Base-by-base conservation (phyloP, 192 early-diverging fungal species). In the Lobosporangium transversale region DNA sequence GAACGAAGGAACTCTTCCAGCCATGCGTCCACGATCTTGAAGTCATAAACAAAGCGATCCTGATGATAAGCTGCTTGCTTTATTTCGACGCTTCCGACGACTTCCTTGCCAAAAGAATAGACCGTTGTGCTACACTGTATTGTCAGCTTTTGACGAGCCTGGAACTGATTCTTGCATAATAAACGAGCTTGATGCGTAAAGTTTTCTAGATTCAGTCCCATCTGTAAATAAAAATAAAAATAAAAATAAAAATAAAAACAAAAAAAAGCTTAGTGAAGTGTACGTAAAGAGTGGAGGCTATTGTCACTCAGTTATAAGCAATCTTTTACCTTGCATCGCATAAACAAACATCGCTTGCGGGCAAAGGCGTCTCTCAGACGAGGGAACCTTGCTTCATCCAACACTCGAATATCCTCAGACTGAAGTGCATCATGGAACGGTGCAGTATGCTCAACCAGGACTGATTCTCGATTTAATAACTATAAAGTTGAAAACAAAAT, bases 61-160 rank as follows among this genome's bases (percentile, higher is more conserved):
- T 32, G 31, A 3, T 69, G 36, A 54, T 58, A 80, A 2, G 78
- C 48, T 0, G 85, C 82, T 30, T 80, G 82, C 27, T 82, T 80
- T 3, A 70, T 66, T 59, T 86, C 85, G 29, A 69, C 73, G 10
- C 78, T 58, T 30, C 81, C 58, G 1, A 83, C 32, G 1, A 81
- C 75, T 10, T 80, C 57, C 5, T 81, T 70, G 11, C 82, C 85
- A 53, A 82, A 86, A 2, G 85, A 86, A 40, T 79, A 84, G 9
- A 84, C 81, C 14, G 69, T 80, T 14, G 80, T 84, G 1, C 58
- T 66, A 50, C 85, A 86, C 53, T 74, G 64, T 32, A 86, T 64
- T 7, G 82, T 80, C 33, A 78, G 65, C 18, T 67, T 57, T 14
- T 83, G 68, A 1, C 51, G 58, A 0, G 85, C 80, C 40, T 86